Evolutionary conservation across 2,329 filamentous ascomycete species (phyloP).

Genomic region (Pseudofabraea citricarpa): DNA sequence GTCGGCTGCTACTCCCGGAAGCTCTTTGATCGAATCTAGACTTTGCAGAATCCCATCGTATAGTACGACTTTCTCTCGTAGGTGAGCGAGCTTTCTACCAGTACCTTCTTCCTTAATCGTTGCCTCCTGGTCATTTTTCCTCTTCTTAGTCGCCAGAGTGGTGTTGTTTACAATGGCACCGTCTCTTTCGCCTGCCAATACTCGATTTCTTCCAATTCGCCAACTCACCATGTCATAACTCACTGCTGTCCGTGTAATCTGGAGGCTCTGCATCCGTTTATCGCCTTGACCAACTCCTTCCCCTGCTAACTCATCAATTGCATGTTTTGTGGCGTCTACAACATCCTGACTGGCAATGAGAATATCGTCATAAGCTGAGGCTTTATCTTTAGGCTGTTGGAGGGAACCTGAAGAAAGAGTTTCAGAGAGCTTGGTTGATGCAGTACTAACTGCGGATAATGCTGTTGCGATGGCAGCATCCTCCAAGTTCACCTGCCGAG

Average conservation of each 20-base stretch:
- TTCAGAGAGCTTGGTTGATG: constrained; percentile 44
- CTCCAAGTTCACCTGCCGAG: constrained; percentile 79
- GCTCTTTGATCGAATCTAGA: constrained; percentile 81
- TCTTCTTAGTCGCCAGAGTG: constrained; percentile 37
- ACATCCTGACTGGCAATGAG: constrained; percentile 89
- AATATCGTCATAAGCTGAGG: constrained; percentile 85
- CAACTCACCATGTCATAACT: constrained; percentile 93
- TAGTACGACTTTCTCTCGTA: constrained; percentile 82
- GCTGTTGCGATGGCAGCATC: constrained; percentile 88
- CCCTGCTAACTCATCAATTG: constrained; percentile 81
- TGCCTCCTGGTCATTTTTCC: constrained; percentile 49
- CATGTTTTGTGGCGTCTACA: constrained; percentile 86
- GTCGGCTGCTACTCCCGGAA: constrained; percentile 87
- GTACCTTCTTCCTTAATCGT: constrained; percentile 56
- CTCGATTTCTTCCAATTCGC: constrained; percentile 88
- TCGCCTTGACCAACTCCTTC: constrained; percentile 85
- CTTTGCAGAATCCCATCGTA: constrained; percentile 91
- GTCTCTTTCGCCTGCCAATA: constrained; percentile 79
- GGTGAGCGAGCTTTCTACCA: constrained; percentile 69
- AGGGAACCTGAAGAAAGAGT: constrained; percentile 40
- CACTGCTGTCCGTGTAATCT: constrained; percentile 87
- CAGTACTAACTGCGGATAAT: constrained; percentile 62
- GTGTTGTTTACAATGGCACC: constrained; percentile 57
- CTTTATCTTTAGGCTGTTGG: constrained; percentile 59
- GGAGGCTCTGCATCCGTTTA: constrained; percentile 81